phyloP scores from a whole-genome alignment of 2,329 filamentous ascomycete species.

The Ceratocystis ficicola region DNA sequence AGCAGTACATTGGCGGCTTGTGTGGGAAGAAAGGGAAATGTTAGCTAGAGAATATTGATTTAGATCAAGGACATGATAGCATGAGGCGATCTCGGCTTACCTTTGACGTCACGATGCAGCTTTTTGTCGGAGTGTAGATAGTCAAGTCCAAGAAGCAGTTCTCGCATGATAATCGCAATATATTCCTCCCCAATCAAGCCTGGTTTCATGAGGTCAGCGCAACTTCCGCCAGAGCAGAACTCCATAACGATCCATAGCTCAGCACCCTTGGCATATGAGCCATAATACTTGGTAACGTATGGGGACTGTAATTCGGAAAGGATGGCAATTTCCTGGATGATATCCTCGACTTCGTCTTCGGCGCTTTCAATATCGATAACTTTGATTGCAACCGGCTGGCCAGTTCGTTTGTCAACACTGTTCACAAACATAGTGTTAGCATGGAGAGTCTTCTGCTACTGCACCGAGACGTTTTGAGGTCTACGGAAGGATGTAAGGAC shows the following conservation, averaged over 20 bases:
- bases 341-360: constrained; percentile 98
- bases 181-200: constrained; percentile 87
- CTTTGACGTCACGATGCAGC: constrained; percentile 91
- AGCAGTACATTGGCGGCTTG: constrained; percentile 85
- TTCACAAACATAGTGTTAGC: not conserved
- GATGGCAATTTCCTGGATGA: constrained; percentile 97
- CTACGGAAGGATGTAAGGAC: no score
- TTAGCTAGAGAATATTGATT: constrained; percentile 16
- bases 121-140: constrained; percentile 95
- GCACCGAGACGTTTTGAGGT: no score
- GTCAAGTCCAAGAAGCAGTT: constrained; percentile 78
- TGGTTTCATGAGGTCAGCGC: constrained; percentile 89
- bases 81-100: constrained; percentile 33
- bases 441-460: no score
- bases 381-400: constrained; percentile 93
- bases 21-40: not conserved
- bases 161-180: constrained; percentile 87
- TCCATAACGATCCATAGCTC: constrained; percentile 99
- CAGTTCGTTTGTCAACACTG: constrained; percentile 84
- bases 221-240: constrained; percentile 93
- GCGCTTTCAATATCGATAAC: constrained; percentile 98
- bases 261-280: constrained; percentile 88
- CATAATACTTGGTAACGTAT: constrained; percentile 95
- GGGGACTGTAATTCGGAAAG: constrained; percentile 90
- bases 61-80: not conserved